Conservation (phyloP, 345 rosid species). For the Citrus trifoliata region DNA sequence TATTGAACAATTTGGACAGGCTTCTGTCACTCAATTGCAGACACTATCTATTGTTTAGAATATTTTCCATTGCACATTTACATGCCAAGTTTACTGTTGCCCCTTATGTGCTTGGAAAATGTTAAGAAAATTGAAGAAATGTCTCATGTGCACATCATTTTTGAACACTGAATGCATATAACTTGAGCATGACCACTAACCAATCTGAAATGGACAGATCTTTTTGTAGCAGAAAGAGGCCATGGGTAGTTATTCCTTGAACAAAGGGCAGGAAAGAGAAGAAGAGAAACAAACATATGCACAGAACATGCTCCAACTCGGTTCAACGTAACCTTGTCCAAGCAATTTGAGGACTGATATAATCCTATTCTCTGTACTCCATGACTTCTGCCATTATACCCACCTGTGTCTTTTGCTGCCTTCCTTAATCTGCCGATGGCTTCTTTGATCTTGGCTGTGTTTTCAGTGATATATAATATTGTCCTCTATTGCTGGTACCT, state of each 20-base stretch:
- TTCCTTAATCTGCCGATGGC: too few relatives aligned
- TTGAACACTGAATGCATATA: neutral
- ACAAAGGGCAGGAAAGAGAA: too few relatives aligned
- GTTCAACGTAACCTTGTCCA: neutral
- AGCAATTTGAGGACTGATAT: neutral
- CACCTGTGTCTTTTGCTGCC: too few relatives aligned
- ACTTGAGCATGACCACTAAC: neutral
- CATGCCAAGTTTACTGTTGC: neutral
- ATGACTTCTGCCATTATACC: too few relatives aligned
- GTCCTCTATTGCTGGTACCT: too few relatives aligned
- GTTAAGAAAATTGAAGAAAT: neutral
- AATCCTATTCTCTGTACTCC: too few relatives aligned
- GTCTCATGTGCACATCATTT: neutral
- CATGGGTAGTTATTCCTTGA: neutral
- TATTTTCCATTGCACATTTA: neutral
- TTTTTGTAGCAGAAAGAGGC: neutral
- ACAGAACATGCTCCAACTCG: neutral
- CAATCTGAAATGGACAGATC: neutral
- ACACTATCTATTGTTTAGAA: neutral
- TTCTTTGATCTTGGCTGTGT: too few relatives aligned
- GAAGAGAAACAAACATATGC: neutral
- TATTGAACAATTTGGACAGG: neutral
- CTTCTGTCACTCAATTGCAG: neutral
- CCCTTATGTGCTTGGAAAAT: neutral
- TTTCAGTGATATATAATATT: too few relatives aligned